phyloP scores from a whole-genome alignment of 768 basidiomycete genomes.

The Auriscalpium vulgare region DNA sequence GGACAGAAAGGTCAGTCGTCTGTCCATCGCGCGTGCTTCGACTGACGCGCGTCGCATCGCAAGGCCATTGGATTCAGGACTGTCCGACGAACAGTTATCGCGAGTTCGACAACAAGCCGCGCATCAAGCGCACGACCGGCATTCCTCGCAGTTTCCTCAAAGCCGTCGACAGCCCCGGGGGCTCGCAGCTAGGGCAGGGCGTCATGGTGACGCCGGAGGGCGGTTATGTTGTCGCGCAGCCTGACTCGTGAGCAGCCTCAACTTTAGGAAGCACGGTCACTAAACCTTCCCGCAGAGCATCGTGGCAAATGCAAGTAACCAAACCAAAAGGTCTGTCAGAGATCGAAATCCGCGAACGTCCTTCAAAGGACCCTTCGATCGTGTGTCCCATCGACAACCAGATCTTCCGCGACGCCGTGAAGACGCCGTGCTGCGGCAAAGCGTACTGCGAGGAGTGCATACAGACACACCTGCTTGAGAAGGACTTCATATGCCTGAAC shows the following conservation, averaged over 20 bases:
- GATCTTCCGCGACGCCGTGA: constrained; percentile 89
- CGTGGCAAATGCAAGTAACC: constrained; percentile 90
- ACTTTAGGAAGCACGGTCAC: not conserved
- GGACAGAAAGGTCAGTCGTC: constrained; percentile 78
- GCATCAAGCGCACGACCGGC: constrained; percentile 96
- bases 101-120: constrained; percentile 87
- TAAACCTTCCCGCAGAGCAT: constrained; percentile 44
- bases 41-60: constrained; percentile 2
- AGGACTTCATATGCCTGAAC: constrained; percentile 90
- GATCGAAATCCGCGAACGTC: constrained; percentile 82
- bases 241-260: constrained; percentile 75
- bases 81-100: constrained; percentile 97
- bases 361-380: constrained; percentile 73
- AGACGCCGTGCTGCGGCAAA: constrained; percentile 90
- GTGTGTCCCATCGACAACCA: constrained; percentile 89
- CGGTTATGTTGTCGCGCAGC: constrained; percentile 94
- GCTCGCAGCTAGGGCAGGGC: constrained; percentile 66
- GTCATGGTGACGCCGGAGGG: constrained; percentile 99
- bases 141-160: constrained; percentile 97
- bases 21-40: not conserved
- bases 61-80: constrained; percentile 99
- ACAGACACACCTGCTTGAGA: constrained; percentile 86
- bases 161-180: constrained; percentile 82
- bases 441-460: constrained; percentile 97
- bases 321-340: constrained; percentile 75